phyloP scores from a whole-genome alignment of 1,284 basidiomycete species.

The Cryptococcus sp. region DNA sequence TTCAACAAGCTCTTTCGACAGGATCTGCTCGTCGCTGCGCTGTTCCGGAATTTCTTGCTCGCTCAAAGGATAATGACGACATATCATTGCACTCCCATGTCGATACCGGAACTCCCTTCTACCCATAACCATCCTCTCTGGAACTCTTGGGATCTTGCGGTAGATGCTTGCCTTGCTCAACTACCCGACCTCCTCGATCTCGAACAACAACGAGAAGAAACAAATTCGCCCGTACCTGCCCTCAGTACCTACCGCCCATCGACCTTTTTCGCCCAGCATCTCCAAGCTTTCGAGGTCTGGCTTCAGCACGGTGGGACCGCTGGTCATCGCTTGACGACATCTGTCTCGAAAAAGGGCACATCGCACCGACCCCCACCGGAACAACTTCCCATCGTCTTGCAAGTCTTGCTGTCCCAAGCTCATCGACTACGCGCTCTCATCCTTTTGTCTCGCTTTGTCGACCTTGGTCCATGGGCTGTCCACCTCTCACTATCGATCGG shows the following conservation, averaged over 20 bases:
- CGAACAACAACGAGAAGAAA: conserved; percentile 50
- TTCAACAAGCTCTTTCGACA: conserved; percentile 94
- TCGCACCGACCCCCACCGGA: conserved; percentile 56
- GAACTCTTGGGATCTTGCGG: conserved; percentile 96
- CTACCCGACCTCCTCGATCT: conserved; percentile 73
- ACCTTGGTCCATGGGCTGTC: conserved; percentile 97
- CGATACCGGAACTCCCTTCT: conserved; percentile 81
- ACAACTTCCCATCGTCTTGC: conserved; percentile 93
- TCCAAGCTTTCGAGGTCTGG: conserved; percentile 98
- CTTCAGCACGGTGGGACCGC: conserved; percentile 72
- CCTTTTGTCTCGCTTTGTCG: conserved; percentile 94
- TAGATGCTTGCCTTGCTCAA: conserved; percentile 91
- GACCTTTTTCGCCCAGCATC: conserved; percentile 90
- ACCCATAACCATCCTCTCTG: conserved; percentile 95
- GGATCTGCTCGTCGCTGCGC: conserved; percentile 89
- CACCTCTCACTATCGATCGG: conserved; percentile 96
- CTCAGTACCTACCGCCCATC: conserved; percentile 68
- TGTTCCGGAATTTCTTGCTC: conserved; percentile 94
- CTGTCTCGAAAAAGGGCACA: conserved; percentile 7
- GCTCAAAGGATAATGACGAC: conserved; percentile 98
- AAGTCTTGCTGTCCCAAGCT: conserved; percentile 92
- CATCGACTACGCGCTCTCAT: conserved; percentile 93
- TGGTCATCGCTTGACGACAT: conserved; percentile 48
- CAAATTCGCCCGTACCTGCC: conserved; percentile 35
- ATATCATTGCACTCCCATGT: conserved; percentile 95